Base-by-base conservation (phyloP, 116 monocot species). In the Dioscorea cayenensis region DNA sequence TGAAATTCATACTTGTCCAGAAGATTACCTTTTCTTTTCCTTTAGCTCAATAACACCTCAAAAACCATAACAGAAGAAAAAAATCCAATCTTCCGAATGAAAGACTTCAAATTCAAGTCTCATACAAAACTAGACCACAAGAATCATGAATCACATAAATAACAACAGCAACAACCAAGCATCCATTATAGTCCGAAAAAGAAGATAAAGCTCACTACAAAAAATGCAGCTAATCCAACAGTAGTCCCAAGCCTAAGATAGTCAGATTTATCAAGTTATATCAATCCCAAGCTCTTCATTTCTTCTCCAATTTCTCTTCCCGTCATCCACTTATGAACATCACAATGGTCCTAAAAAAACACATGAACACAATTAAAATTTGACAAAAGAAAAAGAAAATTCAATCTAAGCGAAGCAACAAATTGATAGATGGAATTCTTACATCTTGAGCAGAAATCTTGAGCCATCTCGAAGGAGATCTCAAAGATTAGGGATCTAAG, bases 401-500 rank as follows among this genome's bases (percentile, higher is more conserved):
- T 25, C 25, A 1, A 25, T 25, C 1, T 25, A 25, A 25, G 25
- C 0, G 25, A 1, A 25, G 25, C 25, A 25, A 25, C 1, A 1
- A 25, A 25, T 1, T 25, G 25, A 14, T 5, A 4, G 17, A 51
- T 48, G 27, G 6, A 52, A 23, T 37, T 3, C 84, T 70, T 43
- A 88, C 84, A 65, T 89, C 89, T 27, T 63, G 75, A 16, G 80
- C 22, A 3, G 80, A 77, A 71, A 73, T 89, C 72, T 89, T 89
- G 35, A 85, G 83, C 89, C 89, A 89, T 48, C 75, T 80, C 49
- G 80, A 80, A 10, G 83, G 82, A 79, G 85, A 85, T 36, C 79
- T 82, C 85, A 25, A 25, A 25, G 25, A 25, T 25, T 25, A 25
- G 25, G 25, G 25, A 25, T 25, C 25, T 25, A 25, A 25, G 0